These are phyloP conservation scores for Sporisorium reilianum DNA, from an alignment of 1,284 basidiomycete genomes.

Conservation along the genomic window DNA sequence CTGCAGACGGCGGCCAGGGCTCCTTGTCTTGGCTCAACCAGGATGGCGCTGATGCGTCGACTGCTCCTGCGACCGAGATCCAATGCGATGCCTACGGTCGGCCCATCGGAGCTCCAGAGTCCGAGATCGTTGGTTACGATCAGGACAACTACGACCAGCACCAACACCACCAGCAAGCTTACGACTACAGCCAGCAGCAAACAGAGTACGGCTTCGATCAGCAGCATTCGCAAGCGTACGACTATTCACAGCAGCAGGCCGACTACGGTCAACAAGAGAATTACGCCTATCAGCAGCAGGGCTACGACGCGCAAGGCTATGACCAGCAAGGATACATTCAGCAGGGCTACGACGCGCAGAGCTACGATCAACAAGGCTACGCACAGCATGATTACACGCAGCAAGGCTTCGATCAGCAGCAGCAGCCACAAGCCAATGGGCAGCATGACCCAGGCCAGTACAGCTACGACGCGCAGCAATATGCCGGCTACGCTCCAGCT, in stretches of 20 bases:
- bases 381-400: constrained; percentile 9
- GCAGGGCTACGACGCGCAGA: constrained; percentile 21
- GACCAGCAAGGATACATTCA: constrained; percentile 21
- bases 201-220: constrained; percentile 5
- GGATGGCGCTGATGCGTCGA: not conserved
- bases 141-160: constrained; percentile 31
- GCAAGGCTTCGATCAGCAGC: constrained; percentile 17
- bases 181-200: constrained; percentile 27
- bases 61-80: constrained; percentile 6
- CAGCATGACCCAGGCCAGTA: constrained; percentile 24
- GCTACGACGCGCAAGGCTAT: constrained; percentile 23
- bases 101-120: constrained; percentile 15
- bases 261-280: constrained; percentile 22
- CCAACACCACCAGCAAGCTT: constrained; percentile 26
- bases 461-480: constrained; percentile 23
- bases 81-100: constrained; percentile 43
- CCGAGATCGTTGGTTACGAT: constrained; percentile 22
- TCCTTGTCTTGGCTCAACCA: constrained; percentile 37
- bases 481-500: constrained; percentile 13
- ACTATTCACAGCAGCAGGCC: constrained; percentile 29
- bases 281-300: constrained; percentile 25
- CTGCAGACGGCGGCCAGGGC: constrained; percentile 32
- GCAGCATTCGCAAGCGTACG: constrained; percentile 13
- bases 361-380: constrained; percentile 21
- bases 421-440: constrained; percentile 8